Conservation (phyloP, 306 rosid species). For the Quercus agrifolia region DNA sequence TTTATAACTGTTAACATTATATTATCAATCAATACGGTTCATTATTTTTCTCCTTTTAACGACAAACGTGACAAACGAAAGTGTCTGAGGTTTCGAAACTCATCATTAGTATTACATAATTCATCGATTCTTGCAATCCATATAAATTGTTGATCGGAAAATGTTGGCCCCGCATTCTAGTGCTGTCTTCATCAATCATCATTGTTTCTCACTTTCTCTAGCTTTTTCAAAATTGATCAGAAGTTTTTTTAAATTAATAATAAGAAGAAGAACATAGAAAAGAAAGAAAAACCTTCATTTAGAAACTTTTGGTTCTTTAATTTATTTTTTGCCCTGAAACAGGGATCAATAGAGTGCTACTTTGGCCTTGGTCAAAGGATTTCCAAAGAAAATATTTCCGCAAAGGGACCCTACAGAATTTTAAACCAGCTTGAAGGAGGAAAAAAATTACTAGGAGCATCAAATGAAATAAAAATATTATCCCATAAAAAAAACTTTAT, state of each 20-base stretch:
- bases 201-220: not conserved
- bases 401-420: not conserved
- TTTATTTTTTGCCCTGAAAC: slow-evolving; percentile 38
- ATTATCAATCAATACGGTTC: slow-evolving; percentile 20
- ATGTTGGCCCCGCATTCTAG: slow-evolving; percentile 12
- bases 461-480: not conserved
- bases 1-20: slow-evolving; percentile 14
- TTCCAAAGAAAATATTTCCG: slow-evolving; percentile 1
- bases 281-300: not conserved
- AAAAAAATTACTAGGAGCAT: not conserved
- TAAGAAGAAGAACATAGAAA: not conserved
- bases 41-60: slow-evolving; percentile 45
- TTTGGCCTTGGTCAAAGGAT: slow-evolving; percentile 15
- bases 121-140: not conserved
- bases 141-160: not conserved
- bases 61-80: slow-evolving; percentile 57
- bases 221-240: not conserved
- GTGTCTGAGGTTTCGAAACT: slow-evolving; percentile 35
- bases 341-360: slow-evolving; percentile 27
- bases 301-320: slow-evolving; percentile 17
- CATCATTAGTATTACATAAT: slow-evolving; percentile 32
- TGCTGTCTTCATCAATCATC: slow-evolving; percentile 11
- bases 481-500: not conserved
- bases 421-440: not conserved
- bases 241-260: not conserved